These are phyloP conservation scores for Blumeriella jaapii DNA, from an alignment of 2,329 filamentous ascomycete species.

Conservation along the genomic window DNA sequence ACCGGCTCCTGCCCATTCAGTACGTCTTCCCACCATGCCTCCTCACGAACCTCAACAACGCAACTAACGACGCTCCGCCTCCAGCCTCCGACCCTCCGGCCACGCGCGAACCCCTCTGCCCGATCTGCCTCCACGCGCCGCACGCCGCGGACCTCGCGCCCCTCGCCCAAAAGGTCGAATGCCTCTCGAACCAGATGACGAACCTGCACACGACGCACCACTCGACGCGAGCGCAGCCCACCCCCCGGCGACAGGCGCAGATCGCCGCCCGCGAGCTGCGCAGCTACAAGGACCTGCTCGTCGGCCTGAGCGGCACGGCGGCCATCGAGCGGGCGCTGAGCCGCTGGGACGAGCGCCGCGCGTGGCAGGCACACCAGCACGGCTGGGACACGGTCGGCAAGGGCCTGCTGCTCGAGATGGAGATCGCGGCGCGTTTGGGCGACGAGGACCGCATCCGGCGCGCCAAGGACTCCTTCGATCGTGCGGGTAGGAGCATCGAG, in stretches of 20 bases:
- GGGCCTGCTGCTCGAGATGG: conserved; percentile 1
- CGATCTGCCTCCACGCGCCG: too few relatives aligned
- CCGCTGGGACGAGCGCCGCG: background rate
- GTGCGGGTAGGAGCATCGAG: background rate
- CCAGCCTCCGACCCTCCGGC: too few relatives aligned
- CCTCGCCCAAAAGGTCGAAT: background rate
- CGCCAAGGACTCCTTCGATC: background rate
- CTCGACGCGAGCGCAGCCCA: background rate
- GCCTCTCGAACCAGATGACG: background rate
- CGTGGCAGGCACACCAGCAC: background rate
- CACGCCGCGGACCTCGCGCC: too few relatives aligned
- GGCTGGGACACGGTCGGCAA: background rate
- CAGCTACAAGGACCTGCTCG: background rate
- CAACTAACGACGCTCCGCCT: too few relatives aligned
- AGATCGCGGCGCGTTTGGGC: background rate
- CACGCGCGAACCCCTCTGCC: too few relatives aligned
- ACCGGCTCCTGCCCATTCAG: background rate
- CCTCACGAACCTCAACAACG: background rate
- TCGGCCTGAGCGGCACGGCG: background rate
- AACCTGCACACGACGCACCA: background rate
- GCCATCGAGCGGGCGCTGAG: background rate
- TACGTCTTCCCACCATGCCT: background rate
- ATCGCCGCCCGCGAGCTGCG: background rate
- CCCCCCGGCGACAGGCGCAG: background rate
- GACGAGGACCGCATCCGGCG: background rate